These are phyloP conservation scores for Penicillium chermesinum DNA, from an alignment of 495 filamentous ascomycete species.

Conservation along the genomic window DNA sequence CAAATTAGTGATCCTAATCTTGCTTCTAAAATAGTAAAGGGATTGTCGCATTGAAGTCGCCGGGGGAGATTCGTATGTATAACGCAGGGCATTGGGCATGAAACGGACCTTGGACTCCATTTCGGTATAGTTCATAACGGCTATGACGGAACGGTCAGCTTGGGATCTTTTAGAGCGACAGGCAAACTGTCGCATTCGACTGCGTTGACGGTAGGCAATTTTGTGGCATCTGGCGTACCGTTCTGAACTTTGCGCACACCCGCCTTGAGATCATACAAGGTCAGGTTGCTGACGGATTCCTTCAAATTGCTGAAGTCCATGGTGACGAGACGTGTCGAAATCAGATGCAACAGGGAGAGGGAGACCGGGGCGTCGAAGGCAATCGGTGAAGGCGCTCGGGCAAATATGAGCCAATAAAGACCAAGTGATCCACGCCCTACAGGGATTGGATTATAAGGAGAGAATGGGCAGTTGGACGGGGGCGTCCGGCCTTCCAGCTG, in stretches of 20 bases:
- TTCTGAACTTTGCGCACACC: conserved; percentile 97
- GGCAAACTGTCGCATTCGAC: conserved; percentile 8
- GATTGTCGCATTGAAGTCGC: no score
- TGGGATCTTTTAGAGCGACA: conserved; percentile 1
- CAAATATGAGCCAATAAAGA: conserved; percentile 7
- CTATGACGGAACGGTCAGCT: conserved; percentile 42
- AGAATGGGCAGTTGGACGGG: conserved; percentile 14
- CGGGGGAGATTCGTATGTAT: background rate
- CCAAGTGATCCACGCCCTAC: conserved; percentile 16
- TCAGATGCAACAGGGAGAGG: conserved; percentile 8
- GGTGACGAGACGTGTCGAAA: conserved; percentile 21
- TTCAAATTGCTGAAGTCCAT: conserved; percentile 88
- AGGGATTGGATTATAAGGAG: conserved; percentile 11
- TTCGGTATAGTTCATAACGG: conserved; percentile 99
- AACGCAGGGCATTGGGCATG: conserved; percentile 2
- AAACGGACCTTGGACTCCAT: conserved; percentile 90
- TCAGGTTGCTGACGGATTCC: conserved; percentile 88
- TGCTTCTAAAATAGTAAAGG: background rate
- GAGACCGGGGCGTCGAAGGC: background rate
- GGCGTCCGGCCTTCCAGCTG: conserved; percentile 30
- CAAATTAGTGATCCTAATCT: conserved; percentile 15
- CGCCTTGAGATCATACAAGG: conserved; percentile 94
- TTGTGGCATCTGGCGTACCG: conserved; percentile 55
- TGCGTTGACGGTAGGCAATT: background rate
- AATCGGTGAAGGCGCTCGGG: conserved; percentile 4